Conservation (phyloP, 139 green algal genomes). For the Micromonas commoda region DNA sequence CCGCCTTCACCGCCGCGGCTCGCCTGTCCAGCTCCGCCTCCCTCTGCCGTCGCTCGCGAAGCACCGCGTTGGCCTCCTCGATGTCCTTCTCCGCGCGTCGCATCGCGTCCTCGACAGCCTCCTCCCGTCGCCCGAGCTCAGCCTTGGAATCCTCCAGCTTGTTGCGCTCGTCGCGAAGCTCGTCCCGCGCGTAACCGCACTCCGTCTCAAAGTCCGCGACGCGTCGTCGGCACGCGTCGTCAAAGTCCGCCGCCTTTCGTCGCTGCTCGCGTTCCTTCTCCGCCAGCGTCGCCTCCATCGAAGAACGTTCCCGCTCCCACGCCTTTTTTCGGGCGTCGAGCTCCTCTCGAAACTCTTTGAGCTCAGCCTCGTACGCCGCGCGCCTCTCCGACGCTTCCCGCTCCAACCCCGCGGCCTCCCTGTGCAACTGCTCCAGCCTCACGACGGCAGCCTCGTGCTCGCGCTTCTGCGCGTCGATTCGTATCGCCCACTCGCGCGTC, state of each 20-base stretch:
- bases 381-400: not conserved
- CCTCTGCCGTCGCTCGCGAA: no score
- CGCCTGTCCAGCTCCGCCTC: not conserved
- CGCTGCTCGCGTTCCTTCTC: slow-evolving; percentile 9
- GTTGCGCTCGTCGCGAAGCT: not conserved
- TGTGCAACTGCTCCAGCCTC: not conserved
- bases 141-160: not conserved
- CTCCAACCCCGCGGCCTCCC: not conserved
- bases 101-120: no score
- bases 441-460: not conserved
- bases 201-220: not conserved
- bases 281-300: not conserved
- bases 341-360: not conserved
- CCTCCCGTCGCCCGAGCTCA: no score
- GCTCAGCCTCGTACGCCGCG: not conserved
- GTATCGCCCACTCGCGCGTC: not conserved
- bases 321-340: not conserved
- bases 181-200: not conserved
- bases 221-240: not conserved
- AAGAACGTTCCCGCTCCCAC: not conserved
- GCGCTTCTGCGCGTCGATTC: no score
- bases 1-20: no score
- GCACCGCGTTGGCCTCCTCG: no score
- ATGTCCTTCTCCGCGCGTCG: not conserved
- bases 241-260: not conserved